Base-by-base conservation (phyloP, 352 stramenopile genomes). In the Phytophthora tubulina region DNA sequence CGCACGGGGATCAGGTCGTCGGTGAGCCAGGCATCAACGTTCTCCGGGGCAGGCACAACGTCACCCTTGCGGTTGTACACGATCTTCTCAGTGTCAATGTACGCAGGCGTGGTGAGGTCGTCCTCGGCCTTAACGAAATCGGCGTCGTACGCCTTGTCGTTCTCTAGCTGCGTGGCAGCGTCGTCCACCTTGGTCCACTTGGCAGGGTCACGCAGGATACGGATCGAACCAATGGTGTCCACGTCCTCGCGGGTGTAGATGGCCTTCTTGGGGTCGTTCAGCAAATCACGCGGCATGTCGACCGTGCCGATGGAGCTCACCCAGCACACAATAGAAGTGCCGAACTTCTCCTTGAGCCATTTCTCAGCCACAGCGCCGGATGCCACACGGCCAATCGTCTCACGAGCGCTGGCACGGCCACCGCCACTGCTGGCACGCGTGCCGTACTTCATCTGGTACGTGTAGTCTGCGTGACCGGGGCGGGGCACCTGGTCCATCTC, bases 371-470 rank as follows among this genome's bases (percentile, higher is more conserved):
- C 93, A 7, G 98, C 98, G 44, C 96, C 97, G 10, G 97, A 97
- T 0, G 97, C 97, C 15, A 99, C 97, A 62, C 98, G 96, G 41
- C 97, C 98, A 80, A 99, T 99, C 11, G 97, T 99, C 81, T 99
- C 97, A 13, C 98, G 90, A 10, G 98, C 98, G 50, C 93, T 99
- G 32, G 92, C 95, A 31, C 98, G 93, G 42, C 98, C 98, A 54
- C 98, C 98, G 51, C 98, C 98, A 46, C 96, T 98, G 70, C 98
- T 96, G 8, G 97, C 97, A 52, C 97, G 93, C 48, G 98, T 98
- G 67, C 98, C 98, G 79, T 99, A 99, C 82, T 99, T 99, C 81
- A 98, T 97, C 91, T 99, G 97, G 83, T 99, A 99, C 62, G 97
- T 99, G 60, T 98, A 98, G 86, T 99, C 98, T 8, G 98, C 97